Evolutionary conservation across 441 rosid genomes (phyloP).

Genomic region (Erodium trifolium): DNA sequence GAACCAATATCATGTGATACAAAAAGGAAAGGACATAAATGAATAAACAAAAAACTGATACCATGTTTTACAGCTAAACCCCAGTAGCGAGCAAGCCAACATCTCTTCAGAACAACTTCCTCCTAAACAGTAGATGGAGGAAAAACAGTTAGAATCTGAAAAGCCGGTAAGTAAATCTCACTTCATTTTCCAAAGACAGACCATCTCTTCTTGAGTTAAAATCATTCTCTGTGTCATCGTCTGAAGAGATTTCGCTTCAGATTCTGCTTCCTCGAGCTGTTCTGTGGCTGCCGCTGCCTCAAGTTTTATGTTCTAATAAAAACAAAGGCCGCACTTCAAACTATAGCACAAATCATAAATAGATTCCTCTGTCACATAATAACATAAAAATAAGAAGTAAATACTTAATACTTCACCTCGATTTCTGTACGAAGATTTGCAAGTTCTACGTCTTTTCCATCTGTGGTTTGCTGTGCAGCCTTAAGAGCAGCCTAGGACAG

Average conservation of each 20-base stretch:
- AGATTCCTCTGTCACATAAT: constrained; percentile 11
- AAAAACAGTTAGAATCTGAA: constrained; percentile 23
- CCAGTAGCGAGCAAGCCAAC: constrained; percentile 99
- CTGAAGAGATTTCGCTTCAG: constrained; percentile 65
- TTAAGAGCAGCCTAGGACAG: constrained; percentile 54
- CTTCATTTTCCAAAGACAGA: constrained; percentile 25
- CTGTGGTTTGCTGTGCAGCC: constrained; percentile 62
- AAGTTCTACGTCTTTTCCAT: constrained; percentile 63
- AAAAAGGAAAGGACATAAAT: neutral
- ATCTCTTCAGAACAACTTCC: constrained; percentile 96
- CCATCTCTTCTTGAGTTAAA: constrained; percentile 95
- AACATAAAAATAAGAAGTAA: neutral
- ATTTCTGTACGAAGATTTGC: constrained; percentile 56
- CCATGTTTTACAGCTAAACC: constrained; percentile 85
- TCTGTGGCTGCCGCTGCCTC: constrained; percentile 48
- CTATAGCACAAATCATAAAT: constrained; percentile 11
- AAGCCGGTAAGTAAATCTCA: constrained; percentile 13
- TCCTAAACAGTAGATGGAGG: constrained; percentile 42
- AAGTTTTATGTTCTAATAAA: constrained; percentile 55
- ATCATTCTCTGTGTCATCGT: constrained; percentile 83
- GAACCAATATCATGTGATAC: neutral
- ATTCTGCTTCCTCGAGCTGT: constrained; percentile 68
- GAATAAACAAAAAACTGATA: constrained; percentile 21
- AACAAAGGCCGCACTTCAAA: constrained; percentile 4
- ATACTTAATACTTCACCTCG: constrained; percentile 40